A percentile compares a stretch with the other conserved stretches of the same genome.
Conservation (phyloP, 2,329 filamentous ascomycete species). For the Talaromyces sp. region DNA sequence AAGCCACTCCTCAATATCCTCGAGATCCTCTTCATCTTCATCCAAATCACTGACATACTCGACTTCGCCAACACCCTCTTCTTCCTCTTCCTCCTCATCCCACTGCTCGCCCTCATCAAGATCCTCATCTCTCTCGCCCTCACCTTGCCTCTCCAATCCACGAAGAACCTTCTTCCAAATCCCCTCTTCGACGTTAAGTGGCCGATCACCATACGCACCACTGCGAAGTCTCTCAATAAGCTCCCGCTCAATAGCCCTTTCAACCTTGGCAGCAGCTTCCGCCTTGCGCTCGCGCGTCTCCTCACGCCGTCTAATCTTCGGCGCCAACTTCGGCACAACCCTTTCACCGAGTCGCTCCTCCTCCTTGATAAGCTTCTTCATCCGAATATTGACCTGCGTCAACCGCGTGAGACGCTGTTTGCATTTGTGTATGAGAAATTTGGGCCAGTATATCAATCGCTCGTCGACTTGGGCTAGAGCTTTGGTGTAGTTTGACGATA, state of each 20-base stretch:
- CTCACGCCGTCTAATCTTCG: conserved; percentile 78
- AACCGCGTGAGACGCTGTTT: conserved; percentile 92
- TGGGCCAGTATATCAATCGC: conserved; percentile 86
- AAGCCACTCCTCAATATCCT: conserved; percentile 96
- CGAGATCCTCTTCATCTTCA: conserved; percentile 69
- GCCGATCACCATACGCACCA: conserved; percentile 90
- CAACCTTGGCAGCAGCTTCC: conserved; percentile 83
- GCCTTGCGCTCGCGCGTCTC: conserved; percentile 72
- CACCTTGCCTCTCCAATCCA: conserved; percentile 81
- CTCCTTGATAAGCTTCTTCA: conserved; percentile 76
- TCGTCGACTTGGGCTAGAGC: conserved; percentile 85
- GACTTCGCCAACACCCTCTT: conserved; percentile 70
- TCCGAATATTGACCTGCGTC: conserved; percentile 81
- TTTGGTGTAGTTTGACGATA: conserved; percentile 85
- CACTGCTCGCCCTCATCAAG: conserved; percentile 81
- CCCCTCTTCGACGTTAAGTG: conserved; percentile 87
- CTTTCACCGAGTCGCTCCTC: conserved; percentile 85
- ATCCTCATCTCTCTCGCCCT: conserved; percentile 79
- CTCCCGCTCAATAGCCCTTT: conserved; percentile 92
- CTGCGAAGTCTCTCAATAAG: conserved; percentile 85
- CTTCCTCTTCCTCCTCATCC: conserved; percentile 68
- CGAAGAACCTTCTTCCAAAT: conserved; percentile 97
- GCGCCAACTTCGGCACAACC: conserved; percentile 81
- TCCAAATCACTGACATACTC: conserved; percentile 93
- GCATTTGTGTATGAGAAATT: conserved; percentile 89